Percentiles rank a stretch among this genome's conserved stretches.
Evolutionary conservation across 192 early-diverging fungal species (phyloP).

Genomic region (Geranomyces variabilis): DNA sequence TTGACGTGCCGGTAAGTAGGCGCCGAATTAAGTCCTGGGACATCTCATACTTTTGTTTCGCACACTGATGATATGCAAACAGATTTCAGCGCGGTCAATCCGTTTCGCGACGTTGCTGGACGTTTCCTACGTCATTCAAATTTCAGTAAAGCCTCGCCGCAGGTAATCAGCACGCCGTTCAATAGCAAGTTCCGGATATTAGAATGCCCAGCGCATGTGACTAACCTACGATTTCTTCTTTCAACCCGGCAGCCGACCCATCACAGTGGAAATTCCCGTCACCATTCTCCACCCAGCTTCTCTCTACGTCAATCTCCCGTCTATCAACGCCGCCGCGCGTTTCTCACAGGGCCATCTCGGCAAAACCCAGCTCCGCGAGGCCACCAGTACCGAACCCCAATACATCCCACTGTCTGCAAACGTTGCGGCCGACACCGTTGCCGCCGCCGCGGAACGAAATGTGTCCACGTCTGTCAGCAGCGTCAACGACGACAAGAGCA

Average conservation of each 20-base stretch:
- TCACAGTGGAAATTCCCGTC: conserved; percentile 45
- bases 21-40: background rate
- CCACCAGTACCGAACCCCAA: background rate
- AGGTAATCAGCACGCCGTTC: conserved; percentile 15
- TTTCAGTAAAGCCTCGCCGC: conserved; percentile 33
- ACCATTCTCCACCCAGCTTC: conserved; percentile 51
- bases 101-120: conserved; percentile 44
- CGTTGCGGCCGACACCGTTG: background rate
- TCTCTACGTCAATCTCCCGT: conserved; percentile 34
- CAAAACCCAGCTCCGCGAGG: background rate
- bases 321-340: background rate
- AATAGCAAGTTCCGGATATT: background rate
- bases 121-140: conserved; percentile 50
- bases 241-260: background rate
- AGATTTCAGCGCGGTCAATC: conserved; percentile 44
- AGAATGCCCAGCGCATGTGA: background rate
- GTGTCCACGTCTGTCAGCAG: background rate
- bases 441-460: background rate
- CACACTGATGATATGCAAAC: no score
- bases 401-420: background rate
- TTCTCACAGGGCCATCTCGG: background rate
- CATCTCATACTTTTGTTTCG: background rate
- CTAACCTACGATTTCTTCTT: background rate
- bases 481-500: background rate
- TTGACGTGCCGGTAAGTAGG: conserved; percentile 45